Base-by-base conservation (phyloP, 495 filamentous ascomycete species). In the Penicillium tannophilum region DNA sequence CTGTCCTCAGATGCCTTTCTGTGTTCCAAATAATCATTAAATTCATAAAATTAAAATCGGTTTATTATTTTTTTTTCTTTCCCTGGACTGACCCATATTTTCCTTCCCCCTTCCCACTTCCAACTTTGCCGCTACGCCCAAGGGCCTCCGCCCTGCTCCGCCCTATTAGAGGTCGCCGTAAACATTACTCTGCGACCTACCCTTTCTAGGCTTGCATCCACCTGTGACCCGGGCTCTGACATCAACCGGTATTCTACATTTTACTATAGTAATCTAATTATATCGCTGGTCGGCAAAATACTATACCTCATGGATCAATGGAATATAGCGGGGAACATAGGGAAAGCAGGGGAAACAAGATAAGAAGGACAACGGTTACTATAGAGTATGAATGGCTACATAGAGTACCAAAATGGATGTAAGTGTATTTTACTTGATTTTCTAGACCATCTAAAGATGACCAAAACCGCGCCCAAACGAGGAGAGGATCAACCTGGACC, bases 401-500 rank as follows among this genome's bases (percentile, higher is more conserved):
- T 10, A 12, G 42, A 20, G 20, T 19, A 45, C 9, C 36, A 28
- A 28, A 23, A 45, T 5, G 42, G 46, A 20, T 49, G 20, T 50
- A 6, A 56, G 10, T 51, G 50, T 42, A 16, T 52, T 52, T 51
- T 58, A 28, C 47, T 46, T 14, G n/a, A 51, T 52, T 58, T 52
- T 52, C 49, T 41, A 36, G 30, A 36, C 35, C 31, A 12, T 24
- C 17, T n/a, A 14, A 20, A 52, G 49, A 52, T 41, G 35, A 52
- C 35, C 49, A 52, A 51, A 52, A 19, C 49, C 35, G 35, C 26
- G 10, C 19, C 69, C 67, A 74, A 74, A 74, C 71, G 62, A 74
- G 68, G 71, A 72, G 72, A 76, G 73, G 75, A 76, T 78, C 75
- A 74, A 63, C 72, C 75, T 74, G 76, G 73, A 76, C 76, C 74